phyloP scores from a whole-genome alignment of 805 yeast genomes.

The Saccharomycopsis oosterbeekiorum region DNA sequence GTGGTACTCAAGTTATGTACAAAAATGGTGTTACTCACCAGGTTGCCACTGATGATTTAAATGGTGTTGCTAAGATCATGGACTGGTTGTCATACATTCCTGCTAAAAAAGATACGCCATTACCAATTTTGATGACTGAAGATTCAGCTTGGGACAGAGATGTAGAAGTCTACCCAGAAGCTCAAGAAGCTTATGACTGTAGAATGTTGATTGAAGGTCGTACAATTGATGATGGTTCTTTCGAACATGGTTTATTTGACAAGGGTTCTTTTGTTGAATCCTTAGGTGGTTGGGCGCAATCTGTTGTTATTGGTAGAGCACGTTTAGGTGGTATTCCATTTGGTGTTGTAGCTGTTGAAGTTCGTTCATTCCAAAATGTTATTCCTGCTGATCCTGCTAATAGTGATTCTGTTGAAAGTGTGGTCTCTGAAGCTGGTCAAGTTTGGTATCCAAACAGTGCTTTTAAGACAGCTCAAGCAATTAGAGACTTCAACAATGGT shows the following conservation, averaged over 20 bases:
- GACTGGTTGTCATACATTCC: conserved; percentile 96
- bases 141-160: conserved; percentile 85
- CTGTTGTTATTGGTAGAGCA: conserved; percentile 98
- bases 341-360: conserved; percentile 96
- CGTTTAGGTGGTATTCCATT: conserved; percentile 97
- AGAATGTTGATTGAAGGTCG: conserved; percentile 92
- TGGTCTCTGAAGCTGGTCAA: conserved; percentile 95
- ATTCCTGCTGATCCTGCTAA: conserved; percentile 98
- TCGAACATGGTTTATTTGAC: conserved; percentile 86
- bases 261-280: conserved; percentile 92
- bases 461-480: conserved; percentile 98
- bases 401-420: conserved; percentile 81
- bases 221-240: conserved; percentile 53
- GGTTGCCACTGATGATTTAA: conserved; percentile 94
- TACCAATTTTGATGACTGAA: conserved; percentile 69
- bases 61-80: conserved; percentile 90
- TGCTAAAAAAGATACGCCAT: conserved; percentile 78
- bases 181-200: conserved; percentile 73
- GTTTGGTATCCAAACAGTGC: conserved; percentile 99
- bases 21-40: conserved; percentile 96
- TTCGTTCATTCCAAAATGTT: conserved; percentile 79
- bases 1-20: conserved; percentile 99
- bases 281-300: conserved; percentile 95
- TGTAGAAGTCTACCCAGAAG: conserved; percentile 68
- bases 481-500: conserved; percentile 94